Percentiles rank a stretch among this genome's conserved stretches.
Conservation (phyloP, 2,329 filamentous ascomycete genomes). For the Ascochyta clinopodiicola region DNA sequence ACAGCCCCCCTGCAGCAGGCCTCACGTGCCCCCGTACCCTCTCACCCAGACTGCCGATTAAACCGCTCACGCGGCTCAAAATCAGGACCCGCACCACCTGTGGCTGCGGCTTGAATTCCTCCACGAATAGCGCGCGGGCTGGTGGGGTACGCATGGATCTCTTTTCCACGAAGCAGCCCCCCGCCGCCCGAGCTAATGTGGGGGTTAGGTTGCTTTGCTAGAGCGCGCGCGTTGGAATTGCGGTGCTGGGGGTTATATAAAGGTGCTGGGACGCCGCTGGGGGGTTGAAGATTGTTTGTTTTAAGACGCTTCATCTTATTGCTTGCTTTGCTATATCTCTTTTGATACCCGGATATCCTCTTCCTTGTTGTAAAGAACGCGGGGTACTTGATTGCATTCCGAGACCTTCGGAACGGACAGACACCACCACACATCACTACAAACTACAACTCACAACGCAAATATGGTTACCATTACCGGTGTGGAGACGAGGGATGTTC, state of each 20-base stretch:
- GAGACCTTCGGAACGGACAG: constrained; percentile 5
- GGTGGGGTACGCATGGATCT: constrained; percentile 9
- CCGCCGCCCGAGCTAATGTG: not conserved
- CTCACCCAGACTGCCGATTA: not conserved
- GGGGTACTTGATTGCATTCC: too few species aligned
- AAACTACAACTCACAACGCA: constrained; percentile 4
- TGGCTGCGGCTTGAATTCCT: constrained; percentile 21
- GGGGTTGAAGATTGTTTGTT: not conserved
- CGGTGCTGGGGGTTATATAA: constrained; percentile 2
- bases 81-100: not conserved
- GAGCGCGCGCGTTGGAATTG: not conserved
- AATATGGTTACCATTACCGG: constrained; percentile 56
- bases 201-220: not conserved
- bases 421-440: not conserved
- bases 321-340: not conserved
- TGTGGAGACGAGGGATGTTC: constrained; percentile 56
- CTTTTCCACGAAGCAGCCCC: not conserved
- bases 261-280: not conserved
- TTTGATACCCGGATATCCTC: too few species aligned
- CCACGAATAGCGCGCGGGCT: constrained; percentile 23
- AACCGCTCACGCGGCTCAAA: constrained; percentile 18
- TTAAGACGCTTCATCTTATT: not conserved
- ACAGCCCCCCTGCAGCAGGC: too few species aligned
- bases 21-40: not conserved
- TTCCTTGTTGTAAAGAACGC: too few species aligned